These are phyloP conservation scores for Tolypocladium tundrense DNA, from an alignment of 2,329 filamentous ascomycete genomes.

Conservation along the genomic window DNA sequence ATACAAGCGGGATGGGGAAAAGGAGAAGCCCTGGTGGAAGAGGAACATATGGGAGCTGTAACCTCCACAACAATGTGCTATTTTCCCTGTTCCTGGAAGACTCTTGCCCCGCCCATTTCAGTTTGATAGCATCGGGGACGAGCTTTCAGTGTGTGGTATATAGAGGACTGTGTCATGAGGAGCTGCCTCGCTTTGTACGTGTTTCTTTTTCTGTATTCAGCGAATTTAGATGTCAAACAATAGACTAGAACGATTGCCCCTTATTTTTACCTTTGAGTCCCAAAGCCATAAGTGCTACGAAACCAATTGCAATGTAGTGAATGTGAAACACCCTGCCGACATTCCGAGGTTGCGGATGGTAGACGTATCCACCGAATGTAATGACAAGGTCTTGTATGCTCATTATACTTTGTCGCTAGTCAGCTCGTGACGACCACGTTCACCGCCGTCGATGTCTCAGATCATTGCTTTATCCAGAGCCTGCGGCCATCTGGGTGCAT, in stretches of 20 bases:
- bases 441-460: not conserved
- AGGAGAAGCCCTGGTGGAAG: not conserved
- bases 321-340: no score
- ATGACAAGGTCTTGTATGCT: not conserved
- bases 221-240: not conserved
- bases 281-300: not conserved
- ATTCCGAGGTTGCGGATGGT: no score
- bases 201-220: not conserved
- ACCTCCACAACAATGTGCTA: not conserved
- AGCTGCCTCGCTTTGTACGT: not conserved
- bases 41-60: not conserved
- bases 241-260: not conserved
- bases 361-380: not conserved
- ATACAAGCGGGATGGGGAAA: constrained; percentile 24
- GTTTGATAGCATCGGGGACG: not conserved
- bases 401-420: not conserved
- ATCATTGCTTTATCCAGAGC: not conserved
- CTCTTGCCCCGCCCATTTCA: not conserved
- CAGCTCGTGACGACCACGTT: not conserved
- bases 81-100: not conserved
- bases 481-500: not conserved
- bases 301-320: no score
- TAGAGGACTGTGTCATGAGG: not conserved
- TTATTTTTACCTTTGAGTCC: not conserved
- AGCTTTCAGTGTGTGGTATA: not conserved